These are phyloP conservation scores for Cyberlindnera euphorbiiphila DNA, from an alignment of 805 yeast genomes.

Conservation along the genomic window DNA sequence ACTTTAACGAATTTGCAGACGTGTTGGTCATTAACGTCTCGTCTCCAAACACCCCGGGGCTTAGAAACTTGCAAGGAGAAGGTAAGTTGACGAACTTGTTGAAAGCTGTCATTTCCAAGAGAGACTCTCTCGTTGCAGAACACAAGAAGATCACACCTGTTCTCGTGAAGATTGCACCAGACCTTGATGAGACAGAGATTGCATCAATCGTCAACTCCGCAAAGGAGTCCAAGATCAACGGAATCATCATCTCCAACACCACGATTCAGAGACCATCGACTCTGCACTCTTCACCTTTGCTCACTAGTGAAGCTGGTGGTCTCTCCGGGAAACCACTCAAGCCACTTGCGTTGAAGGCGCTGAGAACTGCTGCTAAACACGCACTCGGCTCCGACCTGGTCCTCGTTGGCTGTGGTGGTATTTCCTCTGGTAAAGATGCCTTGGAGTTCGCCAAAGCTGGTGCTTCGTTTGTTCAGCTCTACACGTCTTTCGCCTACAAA, in stretches of 20 bases:
- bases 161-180: conserved; percentile 92
- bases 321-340: conserved; percentile 91
- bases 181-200: conserved; percentile 75
- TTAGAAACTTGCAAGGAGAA: conserved; percentile 81
- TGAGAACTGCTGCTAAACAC: conserved; percentile 66
- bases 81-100: conserved; percentile 66
- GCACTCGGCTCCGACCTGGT: conserved; percentile 72
- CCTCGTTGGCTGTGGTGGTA: conserved; percentile 93
- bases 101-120: conserved; percentile 61
- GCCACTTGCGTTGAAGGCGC: conserved; percentile 68
- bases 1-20: conserved; percentile 82
- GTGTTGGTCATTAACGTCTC: conserved; percentile 88
- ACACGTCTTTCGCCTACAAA: conserved; percentile 86
- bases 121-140: conserved; percentile 48
- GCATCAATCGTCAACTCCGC: conserved; percentile 80
- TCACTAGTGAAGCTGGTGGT: conserved; percentile 72
- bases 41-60: conserved; percentile 94
- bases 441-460: conserved; percentile 91
- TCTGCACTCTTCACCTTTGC: conserved; percentile 46
- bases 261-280: conserved; percentile 77
- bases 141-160: conserved; percentile 63
- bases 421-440: conserved; percentile 81
- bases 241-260: conserved; percentile 89
- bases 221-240: conserved; percentile 74
- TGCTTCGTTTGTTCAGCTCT: conserved; percentile 82